Conservation (phyloP, 2,329 filamentous ascomycete species). For the Amauroascus verrucosus region DNA sequence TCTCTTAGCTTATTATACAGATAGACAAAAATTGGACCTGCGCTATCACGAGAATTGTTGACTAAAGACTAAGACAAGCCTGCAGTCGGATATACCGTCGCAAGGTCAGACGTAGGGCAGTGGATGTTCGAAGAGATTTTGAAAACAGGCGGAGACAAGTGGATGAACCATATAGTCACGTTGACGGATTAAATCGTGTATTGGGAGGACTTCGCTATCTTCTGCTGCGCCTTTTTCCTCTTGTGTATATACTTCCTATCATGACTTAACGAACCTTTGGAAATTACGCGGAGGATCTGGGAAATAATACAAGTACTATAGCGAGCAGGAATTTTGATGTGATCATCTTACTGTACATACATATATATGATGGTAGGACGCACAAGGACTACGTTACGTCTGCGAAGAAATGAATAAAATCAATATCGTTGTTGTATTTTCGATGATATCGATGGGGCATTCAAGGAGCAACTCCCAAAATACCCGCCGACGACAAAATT, state of each 20-base stretch:
- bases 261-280: too few species aligned
- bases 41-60: too few species aligned
- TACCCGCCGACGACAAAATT: not conserved
- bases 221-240: not conserved
- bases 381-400: not conserved
- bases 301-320: too few species aligned
- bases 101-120: slow-evolving; percentile 24
- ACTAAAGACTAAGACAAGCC: slow-evolving; percentile 21
- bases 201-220: not conserved
- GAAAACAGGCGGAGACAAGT: slow-evolving; percentile 15
- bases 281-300: too few species aligned
- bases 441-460: not conserved
- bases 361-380: too few species aligned
- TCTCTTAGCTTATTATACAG: too few species aligned
- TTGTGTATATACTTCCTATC: too few species aligned
- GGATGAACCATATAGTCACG: slow-evolving; percentile 20
- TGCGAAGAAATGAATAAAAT: not conserved
- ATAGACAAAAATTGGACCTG: too few species aligned
- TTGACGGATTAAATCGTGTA: slow-evolving; percentile 15
- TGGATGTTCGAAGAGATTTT: slow-evolving; percentile 25
- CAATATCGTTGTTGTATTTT: not conserved
- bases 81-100: slow-evolving; percentile 23
- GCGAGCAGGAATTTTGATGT: too few species aligned
- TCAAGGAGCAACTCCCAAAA: not conserved
- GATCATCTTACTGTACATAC: too few species aligned